phyloP scores from a whole-genome alignment of 1,139 yeast species.

The Pichiaceae sp. region DNA sequence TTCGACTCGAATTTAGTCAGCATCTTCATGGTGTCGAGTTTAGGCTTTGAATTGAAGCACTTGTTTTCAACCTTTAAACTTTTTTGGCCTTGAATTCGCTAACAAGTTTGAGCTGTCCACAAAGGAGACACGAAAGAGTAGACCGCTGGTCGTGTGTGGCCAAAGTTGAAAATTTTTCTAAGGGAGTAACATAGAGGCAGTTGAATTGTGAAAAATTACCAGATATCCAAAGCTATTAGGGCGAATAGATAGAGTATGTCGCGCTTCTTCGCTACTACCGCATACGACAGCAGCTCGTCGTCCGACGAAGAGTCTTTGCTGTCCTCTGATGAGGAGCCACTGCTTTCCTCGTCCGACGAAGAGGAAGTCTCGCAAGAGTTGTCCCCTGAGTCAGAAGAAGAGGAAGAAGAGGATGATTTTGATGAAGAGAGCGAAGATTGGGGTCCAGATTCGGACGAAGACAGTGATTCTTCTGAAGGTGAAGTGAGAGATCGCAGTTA shows the following conservation, averaged over 20 bases:
- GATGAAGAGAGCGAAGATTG: constrained; percentile 18
- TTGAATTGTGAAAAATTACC: too few relatives aligned
- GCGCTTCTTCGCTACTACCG: constrained; percentile 64
- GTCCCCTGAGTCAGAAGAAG: constrained; percentile 30
- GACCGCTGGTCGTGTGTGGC: neutral
- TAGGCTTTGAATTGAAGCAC: too few relatives aligned
- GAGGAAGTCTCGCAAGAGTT: constrained; percentile 23
- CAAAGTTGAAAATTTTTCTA: neutral
- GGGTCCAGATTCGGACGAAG: constrained; percentile 31
- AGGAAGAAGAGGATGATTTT: constrained; percentile 27
- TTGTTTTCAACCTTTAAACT: too few relatives aligned
- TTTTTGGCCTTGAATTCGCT: too few relatives aligned
- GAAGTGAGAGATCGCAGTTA: constrained; percentile 41
- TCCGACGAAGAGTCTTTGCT: constrained; percentile 58
- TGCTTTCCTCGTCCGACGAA: constrained; percentile 3
- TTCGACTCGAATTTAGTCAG: constrained; percentile 96
- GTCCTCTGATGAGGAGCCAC: constrained; percentile 23
- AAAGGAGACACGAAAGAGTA: too few relatives aligned
- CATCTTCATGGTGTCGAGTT: constrained; percentile 69
- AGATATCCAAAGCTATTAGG: too few relatives aligned
- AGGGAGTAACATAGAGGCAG: neutral
- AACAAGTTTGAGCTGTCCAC: too few relatives aligned
- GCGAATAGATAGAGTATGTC: constrained; percentile 52
- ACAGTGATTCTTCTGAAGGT: constrained; percentile 28
- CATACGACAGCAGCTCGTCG: constrained; percentile 50